Evolutionary conservation across 805 yeast species (phyloP), one percentile per base, ranked within the genome.

Genomic region (Kuraishia piskuri): DNA sequence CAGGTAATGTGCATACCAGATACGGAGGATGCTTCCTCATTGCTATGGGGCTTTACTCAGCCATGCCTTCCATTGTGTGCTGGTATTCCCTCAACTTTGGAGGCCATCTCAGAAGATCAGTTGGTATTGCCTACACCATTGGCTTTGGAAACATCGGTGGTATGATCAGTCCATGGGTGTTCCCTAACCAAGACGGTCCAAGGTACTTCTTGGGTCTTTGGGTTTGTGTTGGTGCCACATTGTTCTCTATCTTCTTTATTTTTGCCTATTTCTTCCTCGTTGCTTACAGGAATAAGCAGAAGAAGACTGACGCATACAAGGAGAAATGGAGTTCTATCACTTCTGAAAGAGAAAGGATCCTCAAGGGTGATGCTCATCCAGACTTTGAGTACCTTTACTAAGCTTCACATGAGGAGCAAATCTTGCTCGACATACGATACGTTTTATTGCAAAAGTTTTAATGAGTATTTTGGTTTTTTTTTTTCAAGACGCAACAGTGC

Each of bases 131-230:
- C 0, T 73, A 74, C 57, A 82, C 80, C 59, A 78, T 84, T 60
- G 89, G 89, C 0, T 83, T 84, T 60, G 90, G 88, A 52, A 84
- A 84, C 67, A 82, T 82, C 61, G 90, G 89, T 49, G 89, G 88
- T 55, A 83, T 84, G 59, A 75, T 84, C 53, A 70, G 88, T 4
- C 76, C 87, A 1, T 84, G 74, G 59, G 67, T 82, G 21, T 84
- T 79, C 69, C 71, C 79, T 48, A 59, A 76, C 45, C 60, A 66
- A 46, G 87, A 83, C 56, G 74, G 86, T 14, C 90, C 90, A n/a
- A 68, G 67, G 31, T 84, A 78, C 63, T 70, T 61, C 37, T 79
- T 76, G 47, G 90, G 89, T 46, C 66, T 80, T 54, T 66, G 77
- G 48, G 71, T 80, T 25, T 66, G 78, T 54, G 62, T 84, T 49